Conservation (phyloP, 2,329 filamentous ascomycete genomes). For the Stachybotrys elegans region DNA sequence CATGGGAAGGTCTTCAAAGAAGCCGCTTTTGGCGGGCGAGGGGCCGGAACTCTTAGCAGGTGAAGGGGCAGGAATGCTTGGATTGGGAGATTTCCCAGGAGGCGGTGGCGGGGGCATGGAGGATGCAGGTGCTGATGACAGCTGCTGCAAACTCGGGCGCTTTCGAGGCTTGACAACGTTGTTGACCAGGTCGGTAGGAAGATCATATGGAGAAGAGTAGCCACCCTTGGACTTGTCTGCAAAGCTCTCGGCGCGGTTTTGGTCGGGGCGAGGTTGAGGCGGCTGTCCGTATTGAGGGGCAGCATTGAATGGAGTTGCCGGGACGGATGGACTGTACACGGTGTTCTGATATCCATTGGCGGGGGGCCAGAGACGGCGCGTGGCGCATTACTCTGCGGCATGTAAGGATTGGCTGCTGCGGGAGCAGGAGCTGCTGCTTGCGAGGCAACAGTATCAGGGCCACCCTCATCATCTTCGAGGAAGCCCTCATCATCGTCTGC, state of each 20-base stretch:
- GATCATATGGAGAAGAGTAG: constrained; percentile 90
- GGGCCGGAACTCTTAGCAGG: constrained; percentile 10
- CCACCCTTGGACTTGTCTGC: constrained; percentile 85
- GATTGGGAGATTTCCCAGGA: constrained; percentile 60
- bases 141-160: constrained; percentile 54
- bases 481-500: constrained; percentile 84
- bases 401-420: constrained; percentile 19
- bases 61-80: constrained; percentile 29
- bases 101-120: constrained; percentile 37
- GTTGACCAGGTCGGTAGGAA: constrained; percentile 73
- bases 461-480: constrained; percentile 61
- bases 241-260: constrained; percentile 72
- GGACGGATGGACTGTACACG: constrained; percentile 18
- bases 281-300: constrained; percentile 32
- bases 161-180: constrained; percentile 59
- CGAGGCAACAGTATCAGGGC: constrained; percentile 18
- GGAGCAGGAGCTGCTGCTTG: constrained; percentile 7
- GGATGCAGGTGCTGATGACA: constrained; percentile 38
- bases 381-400: no score
- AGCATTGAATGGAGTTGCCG: constrained; percentile 17
- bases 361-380: no score
- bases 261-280: constrained; percentile 35
- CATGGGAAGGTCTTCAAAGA: constrained; percentile 74
- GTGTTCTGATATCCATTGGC: no score
- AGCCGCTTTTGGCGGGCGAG: constrained; percentile 45